Conservation (phyloP, 2,329 filamentous ascomycete genomes). For the Pestalotiopsis sp. region DNA sequence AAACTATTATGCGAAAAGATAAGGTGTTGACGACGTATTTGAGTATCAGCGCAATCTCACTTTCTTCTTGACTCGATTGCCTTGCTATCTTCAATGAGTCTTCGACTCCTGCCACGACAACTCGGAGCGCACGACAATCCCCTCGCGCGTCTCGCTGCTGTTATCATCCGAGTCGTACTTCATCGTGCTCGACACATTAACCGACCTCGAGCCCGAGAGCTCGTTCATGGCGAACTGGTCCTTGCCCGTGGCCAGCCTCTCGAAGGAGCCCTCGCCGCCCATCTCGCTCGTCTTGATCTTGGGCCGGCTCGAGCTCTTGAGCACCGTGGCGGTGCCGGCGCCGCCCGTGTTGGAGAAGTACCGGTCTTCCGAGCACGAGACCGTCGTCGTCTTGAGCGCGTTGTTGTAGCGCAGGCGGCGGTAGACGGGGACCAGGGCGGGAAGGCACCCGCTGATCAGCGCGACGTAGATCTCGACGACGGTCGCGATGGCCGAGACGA, state of each 20-base stretch:
- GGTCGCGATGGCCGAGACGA: conserved; percentile 8
- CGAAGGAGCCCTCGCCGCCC: background rate
- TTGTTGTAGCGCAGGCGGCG: conserved; percentile 19
- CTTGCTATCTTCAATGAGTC: background rate
- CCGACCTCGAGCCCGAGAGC: background rate
- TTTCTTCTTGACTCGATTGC: too few species aligned
- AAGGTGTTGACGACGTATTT: too few species aligned
- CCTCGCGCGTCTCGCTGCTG: background rate
- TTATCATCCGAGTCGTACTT: background rate
- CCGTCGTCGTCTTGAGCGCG: background rate
- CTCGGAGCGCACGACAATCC: background rate
- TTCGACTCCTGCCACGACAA: background rate
- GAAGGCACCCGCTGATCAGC: conserved; percentile 22
- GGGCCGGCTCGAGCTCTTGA: background rate
- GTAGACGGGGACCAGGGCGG: conserved; percentile 20
- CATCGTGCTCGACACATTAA: background rate
- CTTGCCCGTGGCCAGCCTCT: background rate
- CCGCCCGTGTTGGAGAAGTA: background rate
- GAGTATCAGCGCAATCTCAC: too few species aligned
- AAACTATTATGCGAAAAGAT: too few species aligned
- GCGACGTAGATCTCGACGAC: conserved; percentile 21
- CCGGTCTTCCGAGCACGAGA: background rate
- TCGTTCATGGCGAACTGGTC: background rate
- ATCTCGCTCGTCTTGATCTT: background rate
- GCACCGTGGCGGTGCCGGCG: background rate